Evolutionary conservation across 2,329 filamentous ascomycete genomes (phyloP).

Genomic region (Sarocladiaceae sp.): DNA sequence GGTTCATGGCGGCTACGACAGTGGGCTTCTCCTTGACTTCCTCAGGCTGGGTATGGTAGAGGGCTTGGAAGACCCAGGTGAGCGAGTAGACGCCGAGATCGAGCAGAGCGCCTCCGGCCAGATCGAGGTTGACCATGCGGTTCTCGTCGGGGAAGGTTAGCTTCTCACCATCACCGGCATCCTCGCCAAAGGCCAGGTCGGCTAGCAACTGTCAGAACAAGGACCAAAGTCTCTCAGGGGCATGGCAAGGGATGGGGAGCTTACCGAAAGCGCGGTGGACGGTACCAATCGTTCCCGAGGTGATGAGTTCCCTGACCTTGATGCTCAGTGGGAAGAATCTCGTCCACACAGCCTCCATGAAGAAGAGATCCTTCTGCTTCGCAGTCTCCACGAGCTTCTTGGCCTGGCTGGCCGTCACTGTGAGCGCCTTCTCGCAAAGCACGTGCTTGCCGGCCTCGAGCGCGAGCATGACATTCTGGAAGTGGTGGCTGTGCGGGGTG

Average conservation of each 20-base stretch:
- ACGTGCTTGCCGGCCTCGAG: constrained; percentile 81
- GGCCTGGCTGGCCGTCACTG: constrained; percentile 73
- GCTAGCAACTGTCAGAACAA: constrained; percentile 26
- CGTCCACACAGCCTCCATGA: constrained; percentile 90
- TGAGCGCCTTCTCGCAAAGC: constrained; percentile 86
- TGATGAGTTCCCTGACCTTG: constrained; percentile 61
- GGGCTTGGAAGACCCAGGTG: constrained; percentile 84
- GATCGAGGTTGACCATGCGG: constrained; percentile 74
- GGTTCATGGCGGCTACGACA: constrained; percentile 63
- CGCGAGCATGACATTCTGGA: constrained; percentile 82
- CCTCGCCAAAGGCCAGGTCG: constrained; percentile 55
- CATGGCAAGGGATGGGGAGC: constrained; percentile 13
- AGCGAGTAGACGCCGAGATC: constrained; percentile 85
- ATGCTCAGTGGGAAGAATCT: constrained; percentile 80
- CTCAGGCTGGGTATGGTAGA: constrained; percentile 73
- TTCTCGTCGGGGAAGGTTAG: constrained; percentile 54
- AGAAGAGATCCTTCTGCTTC: constrained; percentile 62
- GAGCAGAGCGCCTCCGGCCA: constrained; percentile 76
- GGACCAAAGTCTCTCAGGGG: constrained; percentile 7
- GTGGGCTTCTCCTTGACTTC: constrained; percentile 61
- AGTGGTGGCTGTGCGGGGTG: constrained; percentile 88
- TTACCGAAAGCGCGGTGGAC: constrained; percentile 54
- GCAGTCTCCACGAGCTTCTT: constrained; percentile 67
- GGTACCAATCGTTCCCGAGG: constrained; percentile 48
- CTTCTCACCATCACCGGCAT: constrained; percentile 49